Evolutionary conservation across 805 yeast genomes (phyloP).

Genomic region (Hanseniaspora nectarophila): DNA sequence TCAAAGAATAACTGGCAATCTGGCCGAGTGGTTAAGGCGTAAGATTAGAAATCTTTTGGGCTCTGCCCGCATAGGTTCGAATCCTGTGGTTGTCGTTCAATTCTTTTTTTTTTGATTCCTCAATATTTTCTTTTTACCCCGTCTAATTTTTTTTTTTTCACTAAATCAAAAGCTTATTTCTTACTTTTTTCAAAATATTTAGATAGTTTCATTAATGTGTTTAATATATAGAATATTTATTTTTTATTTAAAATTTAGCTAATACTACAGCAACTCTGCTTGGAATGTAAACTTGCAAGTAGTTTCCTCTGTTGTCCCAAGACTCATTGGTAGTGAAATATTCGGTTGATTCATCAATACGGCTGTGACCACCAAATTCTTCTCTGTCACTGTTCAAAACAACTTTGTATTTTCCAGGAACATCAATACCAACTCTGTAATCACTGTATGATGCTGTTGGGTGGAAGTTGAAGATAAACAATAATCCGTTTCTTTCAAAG

Average conservation of each 20-base stretch:
- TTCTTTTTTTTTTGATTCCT: slow-evolving; percentile 21
- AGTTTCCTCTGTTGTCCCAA: slow-evolving; percentile 75
- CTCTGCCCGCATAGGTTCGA: slow-evolving; percentile 55
- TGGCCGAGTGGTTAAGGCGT: slow-evolving; percentile 36
- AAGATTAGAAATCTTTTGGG: slow-evolving; percentile 50
- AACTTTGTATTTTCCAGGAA: slow-evolving; percentile 61
- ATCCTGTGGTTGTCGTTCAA: slow-evolving; percentile 58
- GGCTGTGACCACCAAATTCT: slow-evolving; percentile 68
- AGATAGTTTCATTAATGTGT: not conserved
- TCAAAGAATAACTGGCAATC: slow-evolving; percentile 27
- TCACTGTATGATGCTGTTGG: slow-evolving; percentile 73
- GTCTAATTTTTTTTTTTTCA: too few species aligned
- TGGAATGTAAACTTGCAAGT: slow-evolving; percentile 71
- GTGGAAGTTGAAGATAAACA: slow-evolving; percentile 84
- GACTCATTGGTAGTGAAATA: slow-evolving; percentile 59
- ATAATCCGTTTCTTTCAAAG: slow-evolving; percentile 73
- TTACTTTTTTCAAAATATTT: not conserved
- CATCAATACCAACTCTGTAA: slow-evolving; percentile 82
- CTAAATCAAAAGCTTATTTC: too few species aligned
- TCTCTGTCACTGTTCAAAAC: slow-evolving; percentile 62
- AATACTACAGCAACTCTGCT: slow-evolving; percentile 55
- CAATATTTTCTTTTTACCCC: not conserved
- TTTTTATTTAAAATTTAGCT: slow-evolving; percentile 28
- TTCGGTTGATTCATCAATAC: slow-evolving; percentile 47
- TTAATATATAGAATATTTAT: not conserved